phyloP scores from a whole-genome alignment of 1,139 yeast genomes.

The Arxiozyma bovina region DNA sequence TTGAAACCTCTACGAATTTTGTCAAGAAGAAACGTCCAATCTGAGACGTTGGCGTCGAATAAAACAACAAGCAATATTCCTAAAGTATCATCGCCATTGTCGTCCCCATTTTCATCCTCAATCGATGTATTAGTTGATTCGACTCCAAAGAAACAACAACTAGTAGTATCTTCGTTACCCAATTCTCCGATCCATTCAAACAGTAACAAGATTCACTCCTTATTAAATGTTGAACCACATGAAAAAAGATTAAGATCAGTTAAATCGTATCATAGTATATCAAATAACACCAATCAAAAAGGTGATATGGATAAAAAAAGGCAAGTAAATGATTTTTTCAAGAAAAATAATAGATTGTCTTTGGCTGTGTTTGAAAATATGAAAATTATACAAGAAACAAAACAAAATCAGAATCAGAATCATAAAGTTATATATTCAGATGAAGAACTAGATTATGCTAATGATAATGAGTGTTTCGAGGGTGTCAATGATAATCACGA shows the following conservation, averaged over 20 bases:
- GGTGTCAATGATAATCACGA: slow-evolving; percentile 3
- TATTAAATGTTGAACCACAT: slow-evolving; percentile 1
- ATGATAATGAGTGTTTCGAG: slow-evolving; percentile 7
- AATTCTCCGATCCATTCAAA: slow-evolving; percentile 13
- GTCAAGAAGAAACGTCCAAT: slow-evolving; percentile 9
- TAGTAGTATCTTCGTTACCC: slow-evolving; percentile 13
- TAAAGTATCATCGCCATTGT: background rate
- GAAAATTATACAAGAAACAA: background rate
- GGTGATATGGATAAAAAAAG: background rate
- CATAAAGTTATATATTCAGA: background rate
- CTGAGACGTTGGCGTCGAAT: background rate
- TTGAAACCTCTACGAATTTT: slow-evolving; percentile 27
- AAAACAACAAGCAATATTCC: background rate
- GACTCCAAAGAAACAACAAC: slow-evolving; percentile 5
- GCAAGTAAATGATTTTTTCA: slow-evolving; percentile 16
- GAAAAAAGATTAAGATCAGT: slow-evolving; percentile 16
- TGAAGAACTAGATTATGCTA: slow-evolving; percentile 1
- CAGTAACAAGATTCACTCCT: background rate
- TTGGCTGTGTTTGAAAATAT: slow-evolving; percentile 24
- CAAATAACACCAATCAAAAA: slow-evolving; percentile 9
- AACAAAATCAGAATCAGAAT: background rate
- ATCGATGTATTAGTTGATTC: background rate
- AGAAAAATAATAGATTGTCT: slow-evolving; percentile 28
- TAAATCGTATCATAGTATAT: slow-evolving; percentile 24
- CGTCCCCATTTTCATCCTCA: background rate